Conservation (phyloP, 306 rosid species). For the Malus domestica region DNA sequence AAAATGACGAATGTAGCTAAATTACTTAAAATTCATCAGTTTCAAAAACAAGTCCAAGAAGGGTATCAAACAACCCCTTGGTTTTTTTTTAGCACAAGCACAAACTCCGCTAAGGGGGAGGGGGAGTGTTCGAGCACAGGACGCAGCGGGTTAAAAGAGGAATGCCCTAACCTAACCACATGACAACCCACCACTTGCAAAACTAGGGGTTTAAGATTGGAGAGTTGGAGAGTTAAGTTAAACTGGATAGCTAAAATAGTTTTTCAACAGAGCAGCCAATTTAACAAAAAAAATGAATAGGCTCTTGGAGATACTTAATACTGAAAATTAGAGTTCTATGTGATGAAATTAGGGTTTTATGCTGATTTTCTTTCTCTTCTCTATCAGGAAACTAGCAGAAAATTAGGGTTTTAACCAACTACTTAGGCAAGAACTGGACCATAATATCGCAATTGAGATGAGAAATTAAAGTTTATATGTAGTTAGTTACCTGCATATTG, state of each 20-base stretch:
- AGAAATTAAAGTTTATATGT: not conserved
- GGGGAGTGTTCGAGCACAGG: not conserved
- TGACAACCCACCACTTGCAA: not conserved
- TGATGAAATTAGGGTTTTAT: not conserved
- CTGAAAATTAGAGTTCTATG: not conserved
- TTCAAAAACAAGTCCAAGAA: too few species aligned
- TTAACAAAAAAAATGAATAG: not conserved
- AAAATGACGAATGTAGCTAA: not conserved
- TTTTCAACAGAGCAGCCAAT: not conserved
- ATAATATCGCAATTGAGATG: not conserved
- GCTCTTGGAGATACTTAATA: not conserved
- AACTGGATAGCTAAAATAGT: not conserved
- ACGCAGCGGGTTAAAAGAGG: not conserved
- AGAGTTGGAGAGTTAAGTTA: too few species aligned
- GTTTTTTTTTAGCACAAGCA: too few species aligned
- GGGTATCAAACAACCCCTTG: not conserved
- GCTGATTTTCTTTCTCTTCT: not conserved
- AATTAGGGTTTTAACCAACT: not conserved
- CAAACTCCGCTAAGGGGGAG: not conserved
- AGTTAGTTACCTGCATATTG: slow-evolving; percentile 23
- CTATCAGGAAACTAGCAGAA: not conserved
- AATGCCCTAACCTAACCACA: not conserved
- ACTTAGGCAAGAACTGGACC: not conserved
- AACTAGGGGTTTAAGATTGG: too few species aligned
- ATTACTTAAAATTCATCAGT: too few species aligned